Base-by-base conservation (phyloP, 2,329 filamentous ascomycete species). In the Exophiala phaeomuriformis region DNA sequence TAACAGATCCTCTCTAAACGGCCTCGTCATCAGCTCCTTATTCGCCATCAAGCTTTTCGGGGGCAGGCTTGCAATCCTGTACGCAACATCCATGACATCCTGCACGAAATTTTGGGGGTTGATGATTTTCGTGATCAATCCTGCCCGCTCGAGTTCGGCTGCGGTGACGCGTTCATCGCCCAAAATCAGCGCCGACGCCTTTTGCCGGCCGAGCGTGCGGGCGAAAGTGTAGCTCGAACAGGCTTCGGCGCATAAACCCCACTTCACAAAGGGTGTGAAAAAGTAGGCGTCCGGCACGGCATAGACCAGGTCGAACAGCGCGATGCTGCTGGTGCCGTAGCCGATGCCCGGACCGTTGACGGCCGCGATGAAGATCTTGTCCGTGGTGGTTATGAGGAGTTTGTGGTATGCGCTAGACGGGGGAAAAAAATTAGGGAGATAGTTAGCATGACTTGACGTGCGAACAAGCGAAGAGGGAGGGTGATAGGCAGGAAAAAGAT, bases 301-400 rank as follows among this genome's bases (percentile, higher is more conserved):
- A 77, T 97, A 97, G 68, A 97, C 81, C 74, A 97, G 96, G 75
- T 97, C 91, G 19, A 87, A 86, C 68, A 88, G 85, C 30, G 83
- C 84, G 53, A 88, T 75, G 0, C 96, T 73, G 0, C 90, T 90
- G 1, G 90, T 90, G 1, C 86, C 87, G 31, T 96, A 84, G 3
- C 91, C 91, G 48, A 97, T 78, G 8, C 83, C 90, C 4, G 91
- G 91, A 2, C 91, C 91, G 72, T 97, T 97, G 62, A 97, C 83
- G 0, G 88, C 91, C 0, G 85, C 84, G 54, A 97, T 81, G 27
- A 97, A 85, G 71, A 96, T 85, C 73, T 97, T 96, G 19, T 19
- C 19, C 64, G 88, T 86, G 72, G 96, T 90, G 10, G 83, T 84
- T 75, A 57, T 57, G 3, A 60, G 39, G 9, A 51, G 39, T 30